Conservation (phyloP, 257 asterid genomes). For the Orobanche coerulescens region DNA sequence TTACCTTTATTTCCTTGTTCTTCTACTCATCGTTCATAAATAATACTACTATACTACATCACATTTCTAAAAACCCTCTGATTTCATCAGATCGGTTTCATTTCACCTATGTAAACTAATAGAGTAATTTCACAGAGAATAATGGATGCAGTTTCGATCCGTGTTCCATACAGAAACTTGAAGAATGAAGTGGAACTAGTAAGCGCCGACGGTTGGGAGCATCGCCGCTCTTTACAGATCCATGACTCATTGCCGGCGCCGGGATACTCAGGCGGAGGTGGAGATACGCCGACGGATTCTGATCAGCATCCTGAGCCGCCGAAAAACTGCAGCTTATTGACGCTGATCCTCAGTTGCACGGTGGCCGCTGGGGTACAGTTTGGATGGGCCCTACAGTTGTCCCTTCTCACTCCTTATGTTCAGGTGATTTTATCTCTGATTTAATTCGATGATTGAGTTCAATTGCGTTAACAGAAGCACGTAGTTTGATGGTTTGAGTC, state of each 20-base stretch:
- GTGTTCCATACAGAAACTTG: slow-evolving; percentile 70
- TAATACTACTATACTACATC: neutral
- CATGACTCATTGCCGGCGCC: slow-evolving; percentile 32
- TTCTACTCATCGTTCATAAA: neutral
- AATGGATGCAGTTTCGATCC: slow-evolving; percentile 86
- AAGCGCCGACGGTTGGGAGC: slow-evolving; percentile 44
- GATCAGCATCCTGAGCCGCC: slow-evolving; percentile 29
- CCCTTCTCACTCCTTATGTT: slow-evolving; percentile 94
- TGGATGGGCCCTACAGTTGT: slow-evolving; percentile 98
- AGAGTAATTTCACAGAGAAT: slow-evolving; percentile 11
- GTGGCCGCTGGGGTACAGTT: slow-evolving; percentile 99
- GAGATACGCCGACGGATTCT: slow-evolving; percentile 30
- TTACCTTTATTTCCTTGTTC: neutral
- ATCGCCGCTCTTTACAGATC: slow-evolving; percentile 41
- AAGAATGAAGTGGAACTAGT: slow-evolving; percentile 81
- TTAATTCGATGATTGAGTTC: neutral
- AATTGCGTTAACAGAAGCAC: neutral
- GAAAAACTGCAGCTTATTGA: slow-evolving; percentile 40
- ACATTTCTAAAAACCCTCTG: slow-evolving; percentile 13
- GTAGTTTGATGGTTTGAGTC: neutral
- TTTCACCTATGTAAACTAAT: slow-evolving; percentile 21
- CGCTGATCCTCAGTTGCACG: slow-evolving; percentile 77
- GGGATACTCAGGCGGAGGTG: slow-evolving; percentile 33
- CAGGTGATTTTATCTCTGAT: slow-evolving; percentile 48
- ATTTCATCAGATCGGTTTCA: slow-evolving; percentile 24